Conservation (phyloP, 768 basidiomycete genomes). For the Fistulinella prunicolor region DNA sequence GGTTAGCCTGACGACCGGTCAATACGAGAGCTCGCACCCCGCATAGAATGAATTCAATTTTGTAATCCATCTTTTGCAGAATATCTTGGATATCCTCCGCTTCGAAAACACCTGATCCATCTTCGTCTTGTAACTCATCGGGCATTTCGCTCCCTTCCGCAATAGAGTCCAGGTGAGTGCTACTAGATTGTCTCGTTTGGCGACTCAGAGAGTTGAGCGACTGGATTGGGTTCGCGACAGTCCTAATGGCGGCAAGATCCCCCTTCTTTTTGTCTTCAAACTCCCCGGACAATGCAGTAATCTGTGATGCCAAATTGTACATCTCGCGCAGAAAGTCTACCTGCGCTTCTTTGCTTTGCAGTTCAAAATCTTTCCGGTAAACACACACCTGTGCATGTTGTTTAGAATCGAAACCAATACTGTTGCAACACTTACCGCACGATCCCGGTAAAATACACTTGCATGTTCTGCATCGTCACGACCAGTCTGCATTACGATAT, state of each 20-base stretch:
- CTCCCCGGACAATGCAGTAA: background rate
- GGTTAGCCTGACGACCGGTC: no score
- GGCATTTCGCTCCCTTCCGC: no score
- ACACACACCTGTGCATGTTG: slow-evolving; percentile 6
- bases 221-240: no score
- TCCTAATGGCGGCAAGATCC: no score
- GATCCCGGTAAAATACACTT: no score
- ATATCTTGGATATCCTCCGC: slow-evolving; percentile 1
- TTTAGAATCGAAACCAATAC: no score
- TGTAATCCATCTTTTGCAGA: background rate
- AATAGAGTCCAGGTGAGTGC: no score
- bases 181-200: no score
- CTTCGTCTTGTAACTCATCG: no score
- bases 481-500: slow-evolving; percentile 3
- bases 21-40: background rate
- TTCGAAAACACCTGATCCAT: background rate
- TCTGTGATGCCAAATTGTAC: slow-evolving; percentile 8
- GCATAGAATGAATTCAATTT: background rate
- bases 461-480: background rate
- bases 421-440: no score
- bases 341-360: background rate
- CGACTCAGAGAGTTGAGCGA: no score
- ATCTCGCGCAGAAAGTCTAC: slow-evolving; percentile 9
- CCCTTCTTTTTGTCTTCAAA: background rate
- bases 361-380: background rate